Base-by-base conservation (phyloP, 257 asterid species). In the Salvia splendens region DNA sequence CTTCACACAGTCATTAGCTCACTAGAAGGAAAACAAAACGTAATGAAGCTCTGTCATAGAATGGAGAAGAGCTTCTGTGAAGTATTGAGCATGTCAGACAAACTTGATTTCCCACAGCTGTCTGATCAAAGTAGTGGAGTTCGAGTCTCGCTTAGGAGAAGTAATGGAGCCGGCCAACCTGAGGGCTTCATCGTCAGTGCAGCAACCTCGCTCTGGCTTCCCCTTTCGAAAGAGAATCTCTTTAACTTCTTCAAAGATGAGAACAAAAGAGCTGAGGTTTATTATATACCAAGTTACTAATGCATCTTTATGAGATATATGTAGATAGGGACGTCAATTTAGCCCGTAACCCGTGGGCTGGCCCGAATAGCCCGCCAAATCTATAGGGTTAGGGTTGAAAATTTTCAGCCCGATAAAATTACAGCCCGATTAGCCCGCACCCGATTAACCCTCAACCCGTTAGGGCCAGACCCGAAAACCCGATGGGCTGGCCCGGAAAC, bases 171-270 rank as follows among this genome's bases (percentile, higher is more conserved):
- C 0, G 84, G 79, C 20, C 83, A 79, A 55, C 80, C 84, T 0
- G 71, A 61, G 38, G 95, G 86, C 4, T 68, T 73, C 55, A 73
- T 89, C 36, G 77, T 86, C 5, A 71, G 81, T 54, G 87, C 87
- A n/a, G 73, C 92, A 11, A 65, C 86, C 56, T 89, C 96, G 10
- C 45, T 85, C 4, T 79, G 89, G 84, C 85, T 89, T 75, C 96
- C 92, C 32, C 32, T 79, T 68, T 49, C 80, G 0, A 67, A 49
- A 5, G 80, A 87, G 62, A 14, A 46, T 55, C 73, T 89, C 56
- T 85, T 89, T 20, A 40, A 77, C 61, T 85, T 87, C 81, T 79
- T 92, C 66, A 77, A 48, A 74, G 88, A 89, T 72, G 84, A 81
- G 38, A 76, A 79, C 12, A 63, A 56, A 56, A 81, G 98, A 72